Evolutionary conservation across 768 basidiomycete species (phyloP), one percentile per base, ranked within the genome.

Genomic region (Leccinum ochraceum): DNA sequence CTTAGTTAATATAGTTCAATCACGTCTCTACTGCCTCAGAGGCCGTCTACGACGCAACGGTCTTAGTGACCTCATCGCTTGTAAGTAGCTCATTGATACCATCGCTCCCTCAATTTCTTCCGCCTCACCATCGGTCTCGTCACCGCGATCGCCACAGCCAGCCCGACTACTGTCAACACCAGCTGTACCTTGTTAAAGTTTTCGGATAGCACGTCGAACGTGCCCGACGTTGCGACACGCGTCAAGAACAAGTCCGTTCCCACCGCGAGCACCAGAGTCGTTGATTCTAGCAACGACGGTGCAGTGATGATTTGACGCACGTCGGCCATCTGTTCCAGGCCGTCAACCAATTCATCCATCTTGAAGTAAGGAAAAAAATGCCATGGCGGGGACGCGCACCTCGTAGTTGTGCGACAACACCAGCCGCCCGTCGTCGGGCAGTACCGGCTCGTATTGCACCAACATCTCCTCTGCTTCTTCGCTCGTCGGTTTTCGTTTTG

Each of bases 121-220:
- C 81, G 76, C 66, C 74, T 74, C 22, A 95, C 93, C 78, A 95
- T 91, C 34, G 94, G 94, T 71, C 84, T 86, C 22, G 87, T 87
- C 39, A 95, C 71, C n/a, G 86, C 72, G 62, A 97, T 92, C n/a
- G 88, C 95, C 6, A 84, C 67, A 3, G 78, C 81, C 60, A 98
- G 72, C 0, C 83, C 93, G 1, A 77, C 73, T 34, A 96, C 85
- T 2, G 94, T 98, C 30, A 94, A 74, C 63, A 95, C 85, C 24
- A 98, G 80, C 74, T 98, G 96, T 1, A 78, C 80, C 78, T 98
- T 97, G 79, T 98, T 98, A 75, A 98, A 98, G 68, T 80, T 87
- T 73, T 95, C 90, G 67, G 84, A 92, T 8, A 98, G 83, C 26
- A 97, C 87, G 69, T 98, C 96, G 67, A 98, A 98, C 20, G 94